Evolutionary conservation across 1,284 basidiomycete species (phyloP), one percentile per base, ranked within the genome.

Genomic region (Anthracocystis walkeri): DNA sequence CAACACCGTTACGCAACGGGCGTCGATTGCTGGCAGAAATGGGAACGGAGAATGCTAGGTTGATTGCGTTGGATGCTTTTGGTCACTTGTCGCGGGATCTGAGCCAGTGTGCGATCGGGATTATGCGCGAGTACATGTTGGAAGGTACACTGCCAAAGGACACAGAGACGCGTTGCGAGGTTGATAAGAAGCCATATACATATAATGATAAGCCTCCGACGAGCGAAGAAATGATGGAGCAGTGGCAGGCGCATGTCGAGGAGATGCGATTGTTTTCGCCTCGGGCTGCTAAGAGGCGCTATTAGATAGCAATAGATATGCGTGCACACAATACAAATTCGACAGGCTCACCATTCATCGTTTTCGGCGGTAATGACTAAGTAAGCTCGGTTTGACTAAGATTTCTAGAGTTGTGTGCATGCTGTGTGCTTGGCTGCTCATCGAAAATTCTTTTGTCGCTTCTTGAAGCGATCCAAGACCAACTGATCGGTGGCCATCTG

Each of bases 401-500:
- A 33, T 7, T 33, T 12, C 33, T 10, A 33, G 12, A 12, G 16
- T 4, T 16, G 35, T 11, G 35, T 38, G 35, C 11, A 38, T 14
- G 35, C 35, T 38, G 42, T 44, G 49, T 23, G 42, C 10, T 42
- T 48, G 48, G 42, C 42, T 10, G n/a, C 10, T 44, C 46, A 70
- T 25, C 68, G 51, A 49, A 63, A 58, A 12, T 61, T 59, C 16
- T 59, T 53, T 33, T 76, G 69, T 33, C 74, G 61, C 42, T 76
- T 72, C 53, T 71, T 87, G 85, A 87, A 87, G 21, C 87, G 82
- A 65, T 87, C 87, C 78, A 89, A 83, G 67, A 94, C 94, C 85
- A 92, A 84, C 81, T 97, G 94, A 79, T 97, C 95, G 1, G 94
- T 97, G 3, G 95, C 94, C 88, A 91, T 90, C 80, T 95, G 92